These are phyloP conservation scores for Colletotrichum magnum DNA, from an alignment of 2,329 filamentous ascomycete species.

Conservation along the genomic window DNA sequence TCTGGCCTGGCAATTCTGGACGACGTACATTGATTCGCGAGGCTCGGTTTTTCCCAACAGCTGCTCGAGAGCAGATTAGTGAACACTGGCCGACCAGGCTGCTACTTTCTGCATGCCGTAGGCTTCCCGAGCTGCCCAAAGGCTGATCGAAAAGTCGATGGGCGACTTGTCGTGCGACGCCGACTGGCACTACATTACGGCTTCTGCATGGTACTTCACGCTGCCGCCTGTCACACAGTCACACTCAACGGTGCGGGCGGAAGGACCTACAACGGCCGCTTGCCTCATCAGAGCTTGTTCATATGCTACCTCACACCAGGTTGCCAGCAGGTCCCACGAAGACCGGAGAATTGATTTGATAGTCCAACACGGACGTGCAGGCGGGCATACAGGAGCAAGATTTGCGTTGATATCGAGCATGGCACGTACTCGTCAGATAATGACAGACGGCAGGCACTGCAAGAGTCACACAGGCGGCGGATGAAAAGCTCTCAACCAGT, in stretches of 20 bases:
- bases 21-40: constrained; percentile 26
- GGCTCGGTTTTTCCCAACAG: constrained; percentile 4
- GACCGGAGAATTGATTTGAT: constrained; percentile 1
- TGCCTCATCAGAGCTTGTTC: constrained; percentile 23
- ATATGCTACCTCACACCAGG: background rate
- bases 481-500: background rate
- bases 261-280: constrained; percentile 24
- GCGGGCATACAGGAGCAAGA: background rate
- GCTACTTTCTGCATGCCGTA: background rate
- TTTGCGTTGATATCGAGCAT: background rate
- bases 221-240: constrained; percentile 18
- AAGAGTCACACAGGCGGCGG: background rate
- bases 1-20: constrained; percentile 1
- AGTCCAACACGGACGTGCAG: background rate
- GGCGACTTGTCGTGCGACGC: constrained; percentile 1
- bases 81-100: constrained; percentile 13
- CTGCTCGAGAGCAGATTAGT: constrained; percentile 4
- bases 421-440: too few relatives aligned
- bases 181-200: background rate
- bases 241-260: constrained; percentile 8
- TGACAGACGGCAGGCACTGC: too few relatives aligned
- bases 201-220: constrained; percentile 6
- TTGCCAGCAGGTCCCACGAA: background rate
- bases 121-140: background rate
- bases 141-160: constrained; percentile 8